Evolutionary conservation across 164 flowering plant species (phyloP).

Genomic region (Stephania japonica): DNA sequence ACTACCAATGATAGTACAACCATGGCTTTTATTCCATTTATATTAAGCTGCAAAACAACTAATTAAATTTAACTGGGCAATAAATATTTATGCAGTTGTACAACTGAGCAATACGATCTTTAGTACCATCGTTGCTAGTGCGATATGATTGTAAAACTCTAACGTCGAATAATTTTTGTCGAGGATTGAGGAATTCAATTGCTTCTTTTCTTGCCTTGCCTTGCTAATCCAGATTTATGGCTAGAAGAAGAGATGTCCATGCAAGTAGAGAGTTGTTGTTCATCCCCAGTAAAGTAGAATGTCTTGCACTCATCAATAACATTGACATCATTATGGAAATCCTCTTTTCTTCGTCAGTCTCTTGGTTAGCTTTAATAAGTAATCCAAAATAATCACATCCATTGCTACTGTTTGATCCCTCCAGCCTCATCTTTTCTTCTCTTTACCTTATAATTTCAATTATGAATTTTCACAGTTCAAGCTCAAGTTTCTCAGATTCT

Average conservation of each 20-base stretch:
- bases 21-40: constrained; percentile 40
- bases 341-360: constrained; percentile 14
- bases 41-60: constrained; percentile 24
- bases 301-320: constrained; percentile 51
- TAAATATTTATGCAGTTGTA: no score
- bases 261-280: constrained; percentile 32
- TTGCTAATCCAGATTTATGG: constrained; percentile 40
- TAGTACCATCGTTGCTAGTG: constrained; percentile 24
- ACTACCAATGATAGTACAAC: constrained; percentile 3
- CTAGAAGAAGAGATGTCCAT: constrained; percentile 41
- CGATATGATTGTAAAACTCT: constrained; percentile 19
- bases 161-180: constrained; percentile 18
- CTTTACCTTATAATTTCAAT: constrained; percentile 21
- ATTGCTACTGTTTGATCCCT: constrained; percentile 3
- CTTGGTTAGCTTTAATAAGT: constrained; percentile 25
- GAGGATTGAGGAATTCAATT: constrained; percentile 22
- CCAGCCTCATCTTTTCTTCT: constrained; percentile 18
- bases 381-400: constrained; percentile 32
- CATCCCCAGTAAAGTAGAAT: constrained; percentile 48
- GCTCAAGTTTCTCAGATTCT: constrained; percentile 33
- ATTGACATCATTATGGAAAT: constrained; percentile 31
- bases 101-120: no score
- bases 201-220: constrained; percentile 39
- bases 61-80: not conserved
- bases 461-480: constrained; percentile 24